Evolutionary conservation across 1,284 basidiomycete genomes (phyloP).

Genomic region (Sporisorium exsertum): DNA sequence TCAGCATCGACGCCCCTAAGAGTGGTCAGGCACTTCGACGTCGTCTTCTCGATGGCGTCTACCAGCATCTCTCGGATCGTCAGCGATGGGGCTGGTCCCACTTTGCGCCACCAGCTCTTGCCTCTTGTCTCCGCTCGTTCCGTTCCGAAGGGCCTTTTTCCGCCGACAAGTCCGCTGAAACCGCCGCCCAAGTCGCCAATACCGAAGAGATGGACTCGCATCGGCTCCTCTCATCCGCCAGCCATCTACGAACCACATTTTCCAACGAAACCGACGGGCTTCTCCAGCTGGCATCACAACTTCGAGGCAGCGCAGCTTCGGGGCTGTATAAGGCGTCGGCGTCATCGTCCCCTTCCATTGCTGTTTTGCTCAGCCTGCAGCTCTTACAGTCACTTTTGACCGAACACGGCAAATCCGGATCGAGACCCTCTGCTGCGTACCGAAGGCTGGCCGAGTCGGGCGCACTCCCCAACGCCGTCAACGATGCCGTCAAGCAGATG

Average conservation of each 20-base stretch:
- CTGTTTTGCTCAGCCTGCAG: slow-evolving; percentile 26
- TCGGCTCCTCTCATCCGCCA: slow-evolving; percentile 38
- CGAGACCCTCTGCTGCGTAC: slow-evolving; percentile 22
- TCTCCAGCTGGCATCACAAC: slow-evolving; percentile 40
- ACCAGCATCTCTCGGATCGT: slow-evolving; percentile 32
- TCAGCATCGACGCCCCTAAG: slow-evolving; percentile 27
- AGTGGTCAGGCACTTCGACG: slow-evolving; percentile 48
- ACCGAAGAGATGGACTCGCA: slow-evolving; percentile 45
- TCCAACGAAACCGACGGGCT: slow-evolving; percentile 44
- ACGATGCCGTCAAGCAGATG: slow-evolving; percentile 35
- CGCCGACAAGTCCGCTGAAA: slow-evolving; percentile 28
- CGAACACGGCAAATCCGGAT: neutral
- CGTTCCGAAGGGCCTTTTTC: slow-evolving; percentile 19
- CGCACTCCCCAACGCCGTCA: slow-evolving; percentile 38
- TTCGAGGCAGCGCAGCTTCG: slow-evolving; percentile 11
- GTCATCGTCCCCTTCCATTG: slow-evolving; percentile 14
- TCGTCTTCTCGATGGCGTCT: slow-evolving; percentile 50
- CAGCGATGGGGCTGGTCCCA: slow-evolving; percentile 29
- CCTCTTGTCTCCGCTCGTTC: slow-evolving; percentile 28
- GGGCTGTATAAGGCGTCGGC: slow-evolving; percentile 8
- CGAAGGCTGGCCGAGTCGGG: slow-evolving; percentile 40
- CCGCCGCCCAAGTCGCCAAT: slow-evolving; percentile 34
- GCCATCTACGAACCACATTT: slow-evolving; percentile 39
- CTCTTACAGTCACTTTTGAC: slow-evolving; percentile 38
- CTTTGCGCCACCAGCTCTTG: slow-evolving; percentile 42